A percentile compares a stretch with the other conserved stretches of the same genome.
Conservation (phyloP, 805 yeast genomes). For the Lipomyces starkeyi region DNA sequence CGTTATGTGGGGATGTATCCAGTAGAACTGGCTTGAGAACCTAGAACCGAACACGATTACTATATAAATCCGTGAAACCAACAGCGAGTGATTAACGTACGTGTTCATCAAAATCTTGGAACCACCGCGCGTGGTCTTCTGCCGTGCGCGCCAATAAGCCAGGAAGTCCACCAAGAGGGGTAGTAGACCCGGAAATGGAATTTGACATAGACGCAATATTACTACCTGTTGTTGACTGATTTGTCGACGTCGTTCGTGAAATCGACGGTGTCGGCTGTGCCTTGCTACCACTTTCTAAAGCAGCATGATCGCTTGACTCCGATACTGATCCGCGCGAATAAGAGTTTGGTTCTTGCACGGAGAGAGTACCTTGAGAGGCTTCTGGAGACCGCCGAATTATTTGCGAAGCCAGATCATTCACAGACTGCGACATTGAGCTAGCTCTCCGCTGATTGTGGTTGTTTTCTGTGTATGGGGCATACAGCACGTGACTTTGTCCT, state of each 20-base stretch:
- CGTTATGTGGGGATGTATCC: constrained; percentile 15
- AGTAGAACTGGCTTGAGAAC: constrained; percentile 36
- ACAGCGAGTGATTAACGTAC: constrained; percentile 85
- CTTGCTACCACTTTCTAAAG: constrained; percentile 8
- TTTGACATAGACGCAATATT: constrained; percentile 22
- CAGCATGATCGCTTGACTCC: background rate
- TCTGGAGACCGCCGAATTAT: constrained; percentile 20
- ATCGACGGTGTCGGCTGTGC: constrained; percentile 38
- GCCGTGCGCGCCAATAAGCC: constrained; percentile 31
- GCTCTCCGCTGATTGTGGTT: background rate
- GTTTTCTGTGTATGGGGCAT: background rate
- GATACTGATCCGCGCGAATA: constrained; percentile 4
- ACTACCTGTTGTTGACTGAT: constrained; percentile 12
- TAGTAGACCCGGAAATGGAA: background rate
- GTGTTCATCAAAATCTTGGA: constrained; percentile 89
- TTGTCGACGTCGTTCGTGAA: constrained; percentile 34
- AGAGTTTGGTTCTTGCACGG: constrained; percentile 4
- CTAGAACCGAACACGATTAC: background rate
- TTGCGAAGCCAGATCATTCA: background rate
- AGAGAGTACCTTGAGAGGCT: background rate
- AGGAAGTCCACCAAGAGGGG: constrained; percentile 25
- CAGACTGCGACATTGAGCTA: background rate
- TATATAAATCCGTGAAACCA: background rate
- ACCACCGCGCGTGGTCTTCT: constrained; percentile 91
- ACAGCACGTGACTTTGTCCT: background rate